Evolutionary conservation across 495 filamentous ascomycete species (phyloP).

Genomic region (Xylaria venustula): DNA sequence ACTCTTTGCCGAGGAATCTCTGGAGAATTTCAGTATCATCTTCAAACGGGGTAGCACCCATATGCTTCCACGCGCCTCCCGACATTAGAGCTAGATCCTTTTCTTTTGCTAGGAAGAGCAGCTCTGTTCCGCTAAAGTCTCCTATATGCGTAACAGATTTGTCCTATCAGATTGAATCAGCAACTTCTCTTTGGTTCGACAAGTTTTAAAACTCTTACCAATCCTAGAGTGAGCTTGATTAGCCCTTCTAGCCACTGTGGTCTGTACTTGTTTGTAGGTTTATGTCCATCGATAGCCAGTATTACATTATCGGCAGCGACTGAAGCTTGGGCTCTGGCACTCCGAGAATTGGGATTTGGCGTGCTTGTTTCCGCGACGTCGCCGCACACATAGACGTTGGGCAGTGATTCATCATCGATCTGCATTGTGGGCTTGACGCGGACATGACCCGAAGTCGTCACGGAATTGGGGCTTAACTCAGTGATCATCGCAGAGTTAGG

Average conservation of each 20-base stretch:
- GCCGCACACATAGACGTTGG: conserved; percentile 57
- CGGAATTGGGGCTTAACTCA: conserved; percentile 39
- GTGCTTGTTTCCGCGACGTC: conserved; percentile 61
- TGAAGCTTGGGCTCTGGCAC: conserved; percentile 50
- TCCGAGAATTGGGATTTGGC: conserved; percentile 53
- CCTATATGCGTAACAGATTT: conserved; percentile 26
- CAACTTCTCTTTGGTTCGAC: neutral
- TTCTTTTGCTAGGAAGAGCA: conserved; percentile 17
- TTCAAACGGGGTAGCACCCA: conserved; percentile 25
- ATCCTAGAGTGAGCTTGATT: conserved; percentile 34
- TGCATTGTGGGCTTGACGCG: conserved; percentile 57
- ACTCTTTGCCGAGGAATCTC: neutral
- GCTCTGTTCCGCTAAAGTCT: conserved; percentile 20
- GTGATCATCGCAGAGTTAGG: conserved; percentile 53
- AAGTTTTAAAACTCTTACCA: conserved; percentile 18
- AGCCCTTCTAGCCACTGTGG: conserved; percentile 28
- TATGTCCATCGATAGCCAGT: conserved; percentile 36
- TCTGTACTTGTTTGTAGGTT: conserved; percentile 28
- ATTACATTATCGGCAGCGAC: conserved; percentile 56
- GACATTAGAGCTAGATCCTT: conserved; percentile 22
- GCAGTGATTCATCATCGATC: conserved; percentile 45
- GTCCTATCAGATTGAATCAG: conserved; percentile 16
- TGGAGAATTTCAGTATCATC: conserved; percentile 14
- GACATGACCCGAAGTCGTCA: conserved; percentile 52
- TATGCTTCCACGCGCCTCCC: conserved; percentile 20